Base-by-base conservation (phyloP, 164 flowering plant species). In the Warburgia ugandensis region DNA sequence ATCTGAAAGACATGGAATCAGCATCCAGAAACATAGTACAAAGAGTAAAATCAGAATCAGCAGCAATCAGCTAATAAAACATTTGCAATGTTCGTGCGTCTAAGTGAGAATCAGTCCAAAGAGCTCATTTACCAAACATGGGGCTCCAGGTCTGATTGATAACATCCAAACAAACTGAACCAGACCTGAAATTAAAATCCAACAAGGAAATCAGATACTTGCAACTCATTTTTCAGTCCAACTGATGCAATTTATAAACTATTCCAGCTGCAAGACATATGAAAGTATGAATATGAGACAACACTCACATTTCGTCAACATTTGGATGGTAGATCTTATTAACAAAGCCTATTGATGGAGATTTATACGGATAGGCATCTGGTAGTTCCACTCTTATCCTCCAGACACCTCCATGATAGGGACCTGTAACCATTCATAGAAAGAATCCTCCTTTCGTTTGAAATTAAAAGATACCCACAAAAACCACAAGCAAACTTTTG, bases 91-190 rank as follows among this genome's bases (percentile, higher is more conserved):
- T n/a, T n/a, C n/a, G n/a, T n/a, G n/a, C n/a, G n/a, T n/a, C n/a
- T n/a, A n/a, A n/a, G n/a, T n/a, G n/a, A n/a, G n/a, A n/a, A n/a
- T n/a, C n/a, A n/a, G n/a, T n/a, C n/a, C n/a, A n/a, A n/a, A n/a
- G n/a, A n/a, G 32, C 16, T 49, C 3, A 6, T 29, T 67, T 82
- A 86, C 95, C 95, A 54, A 86, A 86, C 95, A 86, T 86, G 17
- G 95, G 95, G 68, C 91, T 86, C 95, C 95, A 86, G 5, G 86
- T 79, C 59, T 86, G 88, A 59, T 83, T 83, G 61, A 86, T 80
- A 21, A 86, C 95, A 72, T 86, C 95, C 25, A 86, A 68, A 50
- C 95, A 86, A 50, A 86, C 84, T n/a, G 91, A 83, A 39, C 91
- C 88, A 23, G 88, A 83, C 82, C 91, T 86, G 77, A 45, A 20